These are phyloP conservation scores for Starmerella tilneyi DNA, from an alignment of 805 yeast species.

Conservation along the genomic window DNA sequence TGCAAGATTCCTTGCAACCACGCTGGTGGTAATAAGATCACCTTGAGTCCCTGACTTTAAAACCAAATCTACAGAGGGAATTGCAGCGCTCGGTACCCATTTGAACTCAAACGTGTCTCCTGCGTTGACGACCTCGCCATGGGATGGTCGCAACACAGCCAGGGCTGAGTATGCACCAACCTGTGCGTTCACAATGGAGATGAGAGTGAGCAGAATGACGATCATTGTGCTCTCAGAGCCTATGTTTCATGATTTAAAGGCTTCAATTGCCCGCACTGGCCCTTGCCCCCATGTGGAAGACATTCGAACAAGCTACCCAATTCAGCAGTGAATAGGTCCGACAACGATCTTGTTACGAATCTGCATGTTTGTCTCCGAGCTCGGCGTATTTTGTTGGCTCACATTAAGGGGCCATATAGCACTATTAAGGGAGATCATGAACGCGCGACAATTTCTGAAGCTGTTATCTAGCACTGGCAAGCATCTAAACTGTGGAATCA, in stretches of 20 bases:
- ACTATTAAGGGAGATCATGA: too few species aligned
- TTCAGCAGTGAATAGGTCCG: not conserved
- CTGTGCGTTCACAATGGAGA: not conserved
- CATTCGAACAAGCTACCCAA: not conserved
- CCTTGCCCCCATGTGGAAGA: slow-evolving; percentile 1
- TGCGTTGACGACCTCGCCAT: slow-evolving; percentile 26
- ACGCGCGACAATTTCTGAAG: too few species aligned
- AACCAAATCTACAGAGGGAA: slow-evolving; percentile 25
- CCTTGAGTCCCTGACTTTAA: slow-evolving; percentile 25
- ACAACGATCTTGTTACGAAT: not conserved
- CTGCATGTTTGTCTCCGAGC: not conserved
- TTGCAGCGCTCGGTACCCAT: slow-evolving; percentile 26
- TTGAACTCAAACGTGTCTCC: slow-evolving; percentile 21
- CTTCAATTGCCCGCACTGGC: not conserved
- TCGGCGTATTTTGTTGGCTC: too few species aligned
- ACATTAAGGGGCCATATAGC: too few species aligned
- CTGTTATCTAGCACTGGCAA: too few species aligned
- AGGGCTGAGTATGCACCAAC: slow-evolving; percentile 2
- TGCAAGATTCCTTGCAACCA: slow-evolving; percentile 26
- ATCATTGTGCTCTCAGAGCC: too few species aligned
- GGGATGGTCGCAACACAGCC: slow-evolving; percentile 25
- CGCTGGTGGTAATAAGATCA: slow-evolving; percentile 21
- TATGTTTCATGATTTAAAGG: too few species aligned
- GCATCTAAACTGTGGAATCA: not conserved
- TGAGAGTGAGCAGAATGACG: not conserved